phyloP scores from a whole-genome alignment of 129 eudicot genomes.

The Centrapalus pauciflorus region DNA sequence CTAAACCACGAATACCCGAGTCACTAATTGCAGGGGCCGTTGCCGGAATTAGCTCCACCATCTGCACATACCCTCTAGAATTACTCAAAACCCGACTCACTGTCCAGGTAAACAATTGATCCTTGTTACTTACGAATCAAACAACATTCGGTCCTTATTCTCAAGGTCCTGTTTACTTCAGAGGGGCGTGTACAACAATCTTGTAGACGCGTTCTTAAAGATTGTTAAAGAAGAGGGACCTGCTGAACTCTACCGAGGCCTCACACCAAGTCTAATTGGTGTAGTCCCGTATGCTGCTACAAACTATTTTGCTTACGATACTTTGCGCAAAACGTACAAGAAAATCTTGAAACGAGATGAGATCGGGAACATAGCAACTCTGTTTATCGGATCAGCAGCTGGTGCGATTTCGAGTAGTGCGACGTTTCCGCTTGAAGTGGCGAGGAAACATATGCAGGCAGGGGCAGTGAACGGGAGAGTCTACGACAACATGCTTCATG shows the following conservation, averaged over 20 bases:
- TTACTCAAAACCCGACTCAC: constrained; percentile 86
- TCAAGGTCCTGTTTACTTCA: constrained; percentile 9
- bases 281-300: constrained; percentile 87
- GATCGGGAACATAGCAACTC: constrained; percentile 71
- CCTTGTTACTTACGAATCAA: background rate
- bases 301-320: constrained; percentile 79
- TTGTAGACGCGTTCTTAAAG: constrained; percentile 69
- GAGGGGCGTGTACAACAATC: constrained; percentile 74
- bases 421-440: constrained; percentile 89
- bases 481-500: constrained; percentile 78
- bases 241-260: constrained; percentile 83
- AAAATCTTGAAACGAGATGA: constrained; percentile 49
- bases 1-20: constrained; percentile 60
- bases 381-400: constrained; percentile 77
- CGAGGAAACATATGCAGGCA: constrained; percentile 91
- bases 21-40: constrained; percentile 78
- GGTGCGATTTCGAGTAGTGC: constrained; percentile 85
- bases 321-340: constrained; percentile 67
- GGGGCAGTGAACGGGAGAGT: constrained; percentile 75
- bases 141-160: background rate
- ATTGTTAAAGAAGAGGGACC: constrained; percentile 76
- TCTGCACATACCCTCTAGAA: constrained; percentile 87
- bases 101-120: constrained; percentile 50
- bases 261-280: constrained; percentile 78
- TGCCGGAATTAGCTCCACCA: constrained; percentile 91